Percentiles rank a stretch among this genome's conserved stretches.
phyloP scores from a whole-genome alignment of 805 yeast species.

The Maudiozyma pseudohumilis region DNA sequence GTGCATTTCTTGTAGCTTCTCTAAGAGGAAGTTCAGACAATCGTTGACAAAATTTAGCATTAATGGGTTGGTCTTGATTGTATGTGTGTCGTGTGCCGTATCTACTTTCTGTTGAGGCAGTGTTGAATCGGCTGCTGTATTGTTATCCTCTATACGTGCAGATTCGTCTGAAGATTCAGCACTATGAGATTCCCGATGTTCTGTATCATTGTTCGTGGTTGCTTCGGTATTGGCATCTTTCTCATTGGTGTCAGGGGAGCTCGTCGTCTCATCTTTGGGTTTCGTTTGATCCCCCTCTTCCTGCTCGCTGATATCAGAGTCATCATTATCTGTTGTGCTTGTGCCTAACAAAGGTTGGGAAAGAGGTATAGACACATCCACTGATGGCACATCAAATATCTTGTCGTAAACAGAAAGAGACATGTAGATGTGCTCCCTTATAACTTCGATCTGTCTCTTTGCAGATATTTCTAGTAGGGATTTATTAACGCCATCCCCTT shows the following conservation, averaged over 20 bases:
- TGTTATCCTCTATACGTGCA: neutral
- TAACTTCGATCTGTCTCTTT: slow-evolving; percentile 71
- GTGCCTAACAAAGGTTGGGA: too few relatives aligned
- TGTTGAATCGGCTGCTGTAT: neutral
- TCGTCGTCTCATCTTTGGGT: too few relatives aligned
- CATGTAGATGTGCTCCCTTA: slow-evolving; percentile 51
- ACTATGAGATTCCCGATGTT: too few relatives aligned
- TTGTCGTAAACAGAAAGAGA: slow-evolving; percentile 21
- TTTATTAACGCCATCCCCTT: slow-evolving; percentile 9
- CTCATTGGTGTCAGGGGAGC: too few relatives aligned
- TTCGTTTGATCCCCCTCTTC: too few relatives aligned
- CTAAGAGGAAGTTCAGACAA: slow-evolving; percentile 26
- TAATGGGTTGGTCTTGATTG: slow-evolving; percentile 16
- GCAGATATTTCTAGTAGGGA: slow-evolving; percentile 29
- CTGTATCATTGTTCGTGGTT: too few relatives aligned
- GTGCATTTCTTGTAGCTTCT: slow-evolving; percentile 8
- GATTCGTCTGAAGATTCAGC: too few relatives aligned
- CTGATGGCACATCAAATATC: slow-evolving; percentile 9
- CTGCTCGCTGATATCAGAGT: too few relatives aligned
- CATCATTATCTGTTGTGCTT: too few relatives aligned
- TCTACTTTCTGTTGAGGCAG: neutral
- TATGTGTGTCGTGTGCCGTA: neutral
- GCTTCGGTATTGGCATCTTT: too few relatives aligned
- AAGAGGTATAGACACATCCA: slow-evolving; percentile 11
- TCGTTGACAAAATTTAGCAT: slow-evolving; percentile 30